Conservation (phyloP, 2,329 filamentous ascomycete species). For the Cladophialophora chaetospira region DNA sequence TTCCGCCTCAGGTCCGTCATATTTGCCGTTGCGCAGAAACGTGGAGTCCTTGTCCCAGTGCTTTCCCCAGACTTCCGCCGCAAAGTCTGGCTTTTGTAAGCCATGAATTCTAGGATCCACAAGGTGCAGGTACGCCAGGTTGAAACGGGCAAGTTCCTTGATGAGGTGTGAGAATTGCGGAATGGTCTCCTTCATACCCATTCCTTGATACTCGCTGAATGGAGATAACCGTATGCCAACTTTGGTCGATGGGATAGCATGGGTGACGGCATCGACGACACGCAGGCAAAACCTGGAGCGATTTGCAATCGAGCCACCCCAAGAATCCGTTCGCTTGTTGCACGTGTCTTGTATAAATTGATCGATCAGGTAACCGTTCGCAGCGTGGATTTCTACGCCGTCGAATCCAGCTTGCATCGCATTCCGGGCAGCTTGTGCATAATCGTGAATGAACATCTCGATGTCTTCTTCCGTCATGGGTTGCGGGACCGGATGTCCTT, state of each 20-base stretch:
- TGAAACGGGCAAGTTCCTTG: constrained; percentile 51
- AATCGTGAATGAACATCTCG: constrained; percentile 43
- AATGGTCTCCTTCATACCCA: constrained; percentile 62
- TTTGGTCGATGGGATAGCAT: constrained; percentile 40
- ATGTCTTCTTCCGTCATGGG: constrained; percentile 48
- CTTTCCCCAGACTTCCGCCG: constrained; percentile 26
- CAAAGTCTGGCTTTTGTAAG: constrained; percentile 41
- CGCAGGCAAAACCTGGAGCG: constrained; percentile 57
- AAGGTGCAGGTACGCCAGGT: constrained; percentile 60
- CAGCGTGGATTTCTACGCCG: constrained; percentile 15
- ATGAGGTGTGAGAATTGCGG: constrained; percentile 62
- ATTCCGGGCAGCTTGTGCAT: constrained; percentile 49
- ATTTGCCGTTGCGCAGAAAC: constrained; percentile 60
- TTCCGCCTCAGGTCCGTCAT: constrained; percentile 54
- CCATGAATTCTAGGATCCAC: constrained; percentile 54
- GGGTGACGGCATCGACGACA: constrained; percentile 44
- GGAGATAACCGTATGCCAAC: constrained; percentile 51
- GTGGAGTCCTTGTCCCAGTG: constrained; percentile 55
- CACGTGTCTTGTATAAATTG: constrained; percentile 55
- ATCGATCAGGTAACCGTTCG: constrained; percentile 55
- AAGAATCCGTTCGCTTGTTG: constrained; percentile 54
- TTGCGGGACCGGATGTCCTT: constrained; percentile 29
- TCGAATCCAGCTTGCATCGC: constrained; percentile 47
- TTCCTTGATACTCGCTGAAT: constrained; percentile 44
- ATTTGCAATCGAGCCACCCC: constrained; percentile 55